Conservation (phyloP, 768 basidiomycete genomes). For the Phlebiopsis gigantea region DNA sequence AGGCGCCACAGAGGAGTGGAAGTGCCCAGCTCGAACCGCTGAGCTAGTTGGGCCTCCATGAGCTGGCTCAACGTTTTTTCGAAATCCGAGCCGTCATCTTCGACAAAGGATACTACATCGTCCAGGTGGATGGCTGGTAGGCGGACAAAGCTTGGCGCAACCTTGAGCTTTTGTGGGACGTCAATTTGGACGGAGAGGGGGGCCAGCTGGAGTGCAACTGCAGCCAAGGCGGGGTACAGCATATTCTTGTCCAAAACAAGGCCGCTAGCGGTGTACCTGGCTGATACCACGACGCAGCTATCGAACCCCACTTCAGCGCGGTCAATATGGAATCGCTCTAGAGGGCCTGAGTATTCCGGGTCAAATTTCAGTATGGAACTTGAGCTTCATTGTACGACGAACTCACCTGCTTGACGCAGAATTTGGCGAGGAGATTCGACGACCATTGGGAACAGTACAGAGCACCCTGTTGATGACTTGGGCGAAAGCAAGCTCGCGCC, state of each 20-base stretch:
- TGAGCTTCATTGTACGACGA: not conserved
- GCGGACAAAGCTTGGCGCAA: not conserved
- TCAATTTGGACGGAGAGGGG: not conserved
- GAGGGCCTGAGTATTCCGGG: not conserved
- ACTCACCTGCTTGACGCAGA: not conserved
- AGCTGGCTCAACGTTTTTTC: not conserved
- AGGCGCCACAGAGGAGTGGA: conserved; percentile 35
- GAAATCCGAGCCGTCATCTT: not conserved
- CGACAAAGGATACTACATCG: not conserved
- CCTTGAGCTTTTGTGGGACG: not conserved
- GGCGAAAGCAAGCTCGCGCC: no score
- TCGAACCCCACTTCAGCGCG: not conserved
- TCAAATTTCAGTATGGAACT: no score
- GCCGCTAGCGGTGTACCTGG: not conserved
- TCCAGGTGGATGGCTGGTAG: not conserved
- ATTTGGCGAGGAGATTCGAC: not conserved
- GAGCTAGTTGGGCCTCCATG: not conserved
- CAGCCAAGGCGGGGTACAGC: not conserved
- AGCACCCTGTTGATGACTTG: not conserved
- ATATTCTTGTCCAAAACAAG: not conserved
- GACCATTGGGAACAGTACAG: no score
- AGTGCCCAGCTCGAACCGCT: conserved; percentile 20
- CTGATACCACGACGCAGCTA: not conserved
- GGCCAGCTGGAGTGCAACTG: not conserved
- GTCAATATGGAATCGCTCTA: not conserved